Base-by-base conservation (phyloP, 75 land plant genomes). In the Sequoiadendron giganteum region DNA sequence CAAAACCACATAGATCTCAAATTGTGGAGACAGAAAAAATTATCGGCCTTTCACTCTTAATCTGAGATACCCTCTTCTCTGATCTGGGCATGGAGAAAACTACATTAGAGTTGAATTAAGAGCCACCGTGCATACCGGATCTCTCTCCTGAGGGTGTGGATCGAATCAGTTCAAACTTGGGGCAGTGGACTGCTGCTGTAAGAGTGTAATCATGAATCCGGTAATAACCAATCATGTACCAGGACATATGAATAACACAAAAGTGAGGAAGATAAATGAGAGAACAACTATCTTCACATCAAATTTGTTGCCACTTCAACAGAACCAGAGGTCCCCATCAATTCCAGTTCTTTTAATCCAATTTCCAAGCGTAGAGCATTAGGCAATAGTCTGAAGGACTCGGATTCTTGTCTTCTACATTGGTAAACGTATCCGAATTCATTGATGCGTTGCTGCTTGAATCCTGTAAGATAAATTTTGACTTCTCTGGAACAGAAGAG, bases 291-390 rank as follows among this genome's bases (percentile, higher is more conserved):
- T 42, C 39, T 7, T 8, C 28, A 45, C 42, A 82, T 45, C 30
- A 21, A 47, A 47, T 14, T 47, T 82, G 54, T 34, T n/a, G 28
- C 5, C 30, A 82, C 49, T 11, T n/a, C n/a, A 4, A 47, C 54
- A 82, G 52, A 82, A 47, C 25, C 84, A 82, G 3, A 21, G 13
- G 82, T 18, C 82, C n/a, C 77, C 38, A 49, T 15, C 38, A 75
- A 75, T 75, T 32, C 38, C 38, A 32, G 38, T 14, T 83, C 85
- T 34, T 2, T 92, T 88, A 92, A 28, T 94, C 94, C 38, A 91
- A 85, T 85, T 91, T 94, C 95, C 95, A 93, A 21, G 95, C 95
- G 89, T 94, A 86, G 15, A 94, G 86, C 28, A 93, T 91, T 48
- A 94, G 86, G 54, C 91, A 89, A 85, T 90, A 93, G 10, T 87